Evolutionary conservation across 345 rosid genomes (phyloP), one percentile per base, ranked within the genome.

Genomic region (Alliaria petiolata): DNA sequence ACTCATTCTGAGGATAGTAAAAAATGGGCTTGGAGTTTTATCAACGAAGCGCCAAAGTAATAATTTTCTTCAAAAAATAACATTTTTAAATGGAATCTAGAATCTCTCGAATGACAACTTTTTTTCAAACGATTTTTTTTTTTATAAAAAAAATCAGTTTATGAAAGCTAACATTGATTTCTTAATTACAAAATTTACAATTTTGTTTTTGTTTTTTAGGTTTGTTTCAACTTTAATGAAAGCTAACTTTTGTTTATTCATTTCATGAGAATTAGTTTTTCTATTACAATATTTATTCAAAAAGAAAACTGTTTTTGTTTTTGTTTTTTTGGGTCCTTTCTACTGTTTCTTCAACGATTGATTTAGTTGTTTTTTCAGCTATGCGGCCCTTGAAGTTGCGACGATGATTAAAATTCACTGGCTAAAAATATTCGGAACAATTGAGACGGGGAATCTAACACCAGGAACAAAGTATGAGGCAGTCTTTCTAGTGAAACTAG

Each of bases 341-440:
- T 61, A 47, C 4, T 34, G 3, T 2, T n/a, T 36, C 14, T 22
- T 49, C 2, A 25, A 47, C 20, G 57, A 33, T 45, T 16, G 15
- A 35, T 35, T 57, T 17, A n/a, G 11, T 47, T 47, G 35, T 49
- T 35, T 51, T 66, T 53, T 22, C 62, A 66, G 71, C 40, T 39
- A 25, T 20, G 8, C 7, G 30, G 25, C 22, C 1, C 52, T 82
- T 20, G 82, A 85, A 15, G 79, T 77, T 51, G 86, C 83, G 0
- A 85, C 72, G 52, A 70, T 83, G 42, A 5, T 74, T 10, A 8
- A 54, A 1, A 72, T 84, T 10, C 67, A 88, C 31, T 82, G 90
- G 92, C 84, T 90, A 39, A 86, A 82, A 20, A 69, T 79, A 22
- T 33, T 31, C 7, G 86, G 79, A 7, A 76, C 33, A 53, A 75